Base-by-base conservation (phyloP, 352 stramenopile species). In the Globisporangium iwayamae region DNA sequence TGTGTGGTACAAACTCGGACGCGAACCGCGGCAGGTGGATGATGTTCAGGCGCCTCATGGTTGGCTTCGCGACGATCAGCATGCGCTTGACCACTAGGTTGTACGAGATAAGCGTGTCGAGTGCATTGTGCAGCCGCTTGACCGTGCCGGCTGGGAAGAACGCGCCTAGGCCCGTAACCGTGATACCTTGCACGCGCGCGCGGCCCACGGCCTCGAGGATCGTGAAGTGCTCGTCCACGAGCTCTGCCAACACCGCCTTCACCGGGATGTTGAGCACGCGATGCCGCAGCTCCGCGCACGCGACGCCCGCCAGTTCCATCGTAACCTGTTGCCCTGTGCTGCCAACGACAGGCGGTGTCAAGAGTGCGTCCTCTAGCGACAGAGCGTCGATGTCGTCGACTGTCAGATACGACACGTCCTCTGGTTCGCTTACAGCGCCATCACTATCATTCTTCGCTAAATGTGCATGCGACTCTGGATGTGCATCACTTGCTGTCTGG, bases 21-120 rank as follows among this genome's bases (percentile, higher is more conserved):
- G 83, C 83, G 55, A 94, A 94, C 10, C 85, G 75, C 45, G 85
- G 85, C 55, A 94, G 56, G 58, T 94, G 85, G 52, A 94, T 75
- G 28, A 94, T 92, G 52, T 94, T 94, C 48, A 94, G 67, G 4
- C 83, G 80, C 0, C 79, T 67, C 78, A 91, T 91, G 0, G 60
- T 57, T 34, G 83, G 83, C 20, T 69, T 71, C 2, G 72, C 64
- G 43, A 91, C 83, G 61, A 94, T 90, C 75, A 94, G 81, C 74
- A 93, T 90, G 66, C 85, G 69, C 72, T 94, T 94, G 45, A 92
- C 78, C 39, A 94, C 81, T 28, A 94, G 59, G 32, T 74, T 75
- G 67, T 91, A 89, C 55, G 85, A 94, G 13, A 94, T 75, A 3
- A 94, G 69, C 65, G 78, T 91, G 62, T 94, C 85, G 20, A 94